Evolutionary conservation across 352 stramenopile genomes (phyloP), one percentile per base, ranked within the genome.

Genomic region (Phytopythium delawarense): DNA sequence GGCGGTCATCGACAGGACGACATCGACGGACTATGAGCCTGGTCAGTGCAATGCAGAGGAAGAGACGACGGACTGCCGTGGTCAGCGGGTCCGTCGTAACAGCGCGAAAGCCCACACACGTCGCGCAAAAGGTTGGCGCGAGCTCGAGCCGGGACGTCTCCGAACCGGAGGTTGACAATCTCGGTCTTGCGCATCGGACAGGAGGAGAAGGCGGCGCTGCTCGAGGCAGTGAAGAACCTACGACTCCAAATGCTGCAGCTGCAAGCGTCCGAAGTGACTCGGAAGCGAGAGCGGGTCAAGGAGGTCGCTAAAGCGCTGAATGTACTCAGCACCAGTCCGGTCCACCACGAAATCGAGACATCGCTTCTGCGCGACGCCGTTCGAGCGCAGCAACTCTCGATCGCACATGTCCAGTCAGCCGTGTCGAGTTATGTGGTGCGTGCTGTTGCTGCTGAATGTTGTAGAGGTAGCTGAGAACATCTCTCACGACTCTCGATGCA

Each of bases 371-470:
- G 57, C 18, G 57, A 74, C 49, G 63, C 61, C 13, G 66, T 77
- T 11, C 59, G 72, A 21, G 40, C 58, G 15, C 69, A 79, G 25
- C 64, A 77, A 40, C 46, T 65, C 45, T 73, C 66, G 20, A 60
- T 77, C 9, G 67, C 70, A 12, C 69, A 72, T n/a, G 69, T 74
- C 37, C 71, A 79, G 56, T 74, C 71, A 5, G 65, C 68, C 0
- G 25, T 79, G 21, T 76, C 69, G 13, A 61, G 60, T n/a, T 55
- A 74, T 18, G 64, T 59, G 45, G 65, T 76, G 59, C 7, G 59
- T 52, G 46, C 21, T 8, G 21, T 21, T 46, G 40, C 37, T 15
- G 16, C 37, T 15, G 16, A 42, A 13, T 42, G 11, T 4, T 2
- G 9, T 42, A n/a, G 25, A 28, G 25, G 25, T 28, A 28, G 25